A percentile compares a stretch with the other conserved stretches of the same genome.
Evolutionary conservation across 306 rosid genomes (phyloP).

Genomic region (Nissolia schottii): DNA sequence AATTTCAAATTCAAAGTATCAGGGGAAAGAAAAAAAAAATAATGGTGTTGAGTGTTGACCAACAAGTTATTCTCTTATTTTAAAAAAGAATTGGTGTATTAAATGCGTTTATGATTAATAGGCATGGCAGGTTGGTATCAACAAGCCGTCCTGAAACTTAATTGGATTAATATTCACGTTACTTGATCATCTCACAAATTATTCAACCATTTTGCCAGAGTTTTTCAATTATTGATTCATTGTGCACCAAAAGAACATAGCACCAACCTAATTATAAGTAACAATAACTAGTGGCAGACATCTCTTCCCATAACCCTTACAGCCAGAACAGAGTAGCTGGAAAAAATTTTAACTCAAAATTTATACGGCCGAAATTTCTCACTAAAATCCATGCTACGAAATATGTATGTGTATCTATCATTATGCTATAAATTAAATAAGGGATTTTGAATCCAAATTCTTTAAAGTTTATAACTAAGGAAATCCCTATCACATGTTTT

Average conservation of each 20-base stretch:
- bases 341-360: too few species aligned
- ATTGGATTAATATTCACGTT: neutral
- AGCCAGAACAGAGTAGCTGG: too few species aligned
- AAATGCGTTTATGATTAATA: neutral
- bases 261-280: too few species aligned
- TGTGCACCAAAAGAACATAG: constrained; percentile 11
- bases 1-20: neutral
- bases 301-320: neutral
- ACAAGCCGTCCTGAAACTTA: neutral
- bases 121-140: neutral
- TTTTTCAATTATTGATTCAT: too few species aligned
- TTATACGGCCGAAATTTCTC: too few species aligned
- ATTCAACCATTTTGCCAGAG: too few species aligned
- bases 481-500: too few species aligned
- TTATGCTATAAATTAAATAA: too few species aligned
- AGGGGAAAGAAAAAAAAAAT: neutral
- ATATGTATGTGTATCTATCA: neutral
- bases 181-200: neutral
- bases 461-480: too few species aligned
- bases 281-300: too few species aligned
- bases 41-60: constrained; percentile 17
- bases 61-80: neutral
- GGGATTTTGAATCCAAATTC: too few species aligned
- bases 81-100: neutral
- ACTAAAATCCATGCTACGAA: neutral